phyloP scores from a whole-genome alignment of 2,329 filamentous ascomycete species.

The Verticillium alfalfae region DNA sequence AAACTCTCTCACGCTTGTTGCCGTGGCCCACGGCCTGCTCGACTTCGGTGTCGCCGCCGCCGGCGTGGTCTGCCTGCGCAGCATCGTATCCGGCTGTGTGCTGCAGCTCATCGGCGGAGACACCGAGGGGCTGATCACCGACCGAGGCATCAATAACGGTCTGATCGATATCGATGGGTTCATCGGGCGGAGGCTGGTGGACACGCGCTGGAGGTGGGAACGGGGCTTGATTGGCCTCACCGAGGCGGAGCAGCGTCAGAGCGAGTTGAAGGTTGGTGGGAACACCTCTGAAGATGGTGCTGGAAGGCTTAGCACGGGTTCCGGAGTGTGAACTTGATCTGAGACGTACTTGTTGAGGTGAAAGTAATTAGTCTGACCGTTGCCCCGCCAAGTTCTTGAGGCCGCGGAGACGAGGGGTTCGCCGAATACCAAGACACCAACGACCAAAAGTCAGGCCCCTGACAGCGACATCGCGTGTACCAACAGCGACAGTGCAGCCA shows the following conservation, averaged over 20 bases:
- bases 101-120: not conserved
- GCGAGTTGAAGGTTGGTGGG: conserved; percentile 66
- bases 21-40: not conserved
- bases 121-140: conserved; percentile 4
- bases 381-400: conserved; percentile 1
- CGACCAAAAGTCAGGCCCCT: conserved; percentile 51
- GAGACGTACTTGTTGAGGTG: conserved; percentile 2
- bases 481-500: conserved; percentile 9
- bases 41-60: conserved; percentile 1
- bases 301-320: conserved; percentile 16
- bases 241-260: conserved; percentile 60
- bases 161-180: not conserved
- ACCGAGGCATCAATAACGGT: not conserved
- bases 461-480: conserved; percentile 39
- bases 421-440: conserved; percentile 60
- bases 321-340: not conserved
- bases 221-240: conserved; percentile 63
- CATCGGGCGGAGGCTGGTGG: not conserved
- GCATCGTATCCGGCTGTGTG: not conserved
- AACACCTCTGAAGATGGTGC: conserved; percentile 60
- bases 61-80: not conserved
- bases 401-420: conserved; percentile 53
- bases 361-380: not conserved
- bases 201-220: conserved; percentile 35
- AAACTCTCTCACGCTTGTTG: conserved; percentile 1